Evolutionary conservation across 306 rosid species (phyloP).

Genomic region (Vigna trinervia): DNA sequence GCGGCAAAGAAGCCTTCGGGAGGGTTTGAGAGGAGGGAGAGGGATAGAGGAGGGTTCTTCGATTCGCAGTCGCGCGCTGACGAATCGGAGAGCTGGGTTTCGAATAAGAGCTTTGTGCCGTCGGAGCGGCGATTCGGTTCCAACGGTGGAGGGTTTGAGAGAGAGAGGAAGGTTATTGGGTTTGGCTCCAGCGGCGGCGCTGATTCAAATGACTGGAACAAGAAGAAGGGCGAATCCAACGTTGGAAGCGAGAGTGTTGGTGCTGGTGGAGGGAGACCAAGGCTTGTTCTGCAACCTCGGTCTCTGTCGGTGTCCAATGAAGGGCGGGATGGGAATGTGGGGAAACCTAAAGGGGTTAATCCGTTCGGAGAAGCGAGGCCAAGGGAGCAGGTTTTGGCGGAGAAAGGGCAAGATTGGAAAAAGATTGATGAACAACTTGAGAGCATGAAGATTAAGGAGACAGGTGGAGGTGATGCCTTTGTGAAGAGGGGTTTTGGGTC

Average conservation of each 20-base stretch:
- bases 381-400: conserved; percentile 93
- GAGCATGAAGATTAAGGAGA: conserved; percentile 67
- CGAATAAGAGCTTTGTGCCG: conserved; percentile 64
- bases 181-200: conserved; percentile 67
- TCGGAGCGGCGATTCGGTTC: conserved; percentile 65
- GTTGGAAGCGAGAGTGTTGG: conserved; percentile 52
- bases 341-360: conserved; percentile 65
- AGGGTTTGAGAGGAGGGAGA: conserved; percentile 67
- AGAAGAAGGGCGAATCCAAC: conserved; percentile 51
- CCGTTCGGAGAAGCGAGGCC: conserved; percentile 94
- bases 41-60: conserved; percentile 65
- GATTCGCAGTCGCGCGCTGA: conserved; percentile 89
- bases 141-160: conserved; percentile 64
- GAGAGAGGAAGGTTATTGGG: conserved; percentile 65
- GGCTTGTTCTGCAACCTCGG: conserved; percentile 84
- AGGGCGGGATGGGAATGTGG: conserved; percentile 48
- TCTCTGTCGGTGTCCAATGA: conserved; percentile 56
- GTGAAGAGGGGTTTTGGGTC: conserved; percentile 69
- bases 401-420: conserved; percentile 93
- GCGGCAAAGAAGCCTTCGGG: conserved; percentile 71
- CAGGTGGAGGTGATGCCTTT: conserved; percentile 48
- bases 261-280: conserved; percentile 60
- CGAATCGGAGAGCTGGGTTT: conserved; percentile 86
- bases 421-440: conserved; percentile 89
- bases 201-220: conserved; percentile 69